Percentiles rank a stretch among this genome's conserved stretches.
These are phyloP conservation scores for Leonotis leonurus DNA, from an alignment of 257 asterid species.

Conservation along the genomic window DNA sequence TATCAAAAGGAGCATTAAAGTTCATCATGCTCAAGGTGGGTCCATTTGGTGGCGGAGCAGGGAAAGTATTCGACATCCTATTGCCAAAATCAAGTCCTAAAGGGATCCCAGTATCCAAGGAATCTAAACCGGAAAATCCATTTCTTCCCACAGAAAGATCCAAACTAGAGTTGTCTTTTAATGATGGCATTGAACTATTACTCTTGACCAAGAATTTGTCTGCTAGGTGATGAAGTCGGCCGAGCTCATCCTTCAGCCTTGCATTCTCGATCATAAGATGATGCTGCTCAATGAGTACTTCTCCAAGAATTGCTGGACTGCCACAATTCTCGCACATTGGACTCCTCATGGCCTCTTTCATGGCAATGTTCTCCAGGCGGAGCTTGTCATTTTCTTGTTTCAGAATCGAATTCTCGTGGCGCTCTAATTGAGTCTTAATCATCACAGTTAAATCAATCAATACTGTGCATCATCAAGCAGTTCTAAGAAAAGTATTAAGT, in stretches of 20 bases:
- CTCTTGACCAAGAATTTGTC: slow-evolving; percentile 46
- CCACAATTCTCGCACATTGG: slow-evolving; percentile 71
- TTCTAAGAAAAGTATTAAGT: too few species aligned
- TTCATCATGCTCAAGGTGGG: slow-evolving; percentile 22
- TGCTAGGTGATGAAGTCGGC: slow-evolving; percentile 37
- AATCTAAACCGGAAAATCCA: slow-evolving; percentile 30
- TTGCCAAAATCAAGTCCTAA: slow-evolving; percentile 47
- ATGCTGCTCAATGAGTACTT: slow-evolving; percentile 48
- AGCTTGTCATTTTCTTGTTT: slow-evolving; percentile 78
- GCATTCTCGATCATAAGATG: slow-evolving; percentile 73
- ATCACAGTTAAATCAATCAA: slow-evolving; percentile 15
- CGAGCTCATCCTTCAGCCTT: slow-evolving; percentile 56
- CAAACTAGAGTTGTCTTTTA: slow-evolving; percentile 27
- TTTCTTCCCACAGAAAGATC: slow-evolving; percentile 63
- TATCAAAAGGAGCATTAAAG: slow-evolving; percentile 34
- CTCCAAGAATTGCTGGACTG: slow-evolving; percentile 53
- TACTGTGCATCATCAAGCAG: neutral
- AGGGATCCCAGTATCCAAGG: slow-evolving; percentile 35
- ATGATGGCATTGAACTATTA: slow-evolving; percentile 21
- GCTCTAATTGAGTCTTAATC: slow-evolving; percentile 71
- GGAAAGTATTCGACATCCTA: slow-evolving; percentile 25
- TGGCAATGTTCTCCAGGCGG: slow-evolving; percentile 56
- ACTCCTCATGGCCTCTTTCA: slow-evolving; percentile 63
- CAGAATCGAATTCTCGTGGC: slow-evolving; percentile 64
- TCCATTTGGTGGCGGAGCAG: slow-evolving; percentile 27